Evolutionary conservation across 1,284 basidiomycete genomes (phyloP), one percentile per base, ranked within the genome.

Genomic region (Microbotryum intermedium): DNA sequence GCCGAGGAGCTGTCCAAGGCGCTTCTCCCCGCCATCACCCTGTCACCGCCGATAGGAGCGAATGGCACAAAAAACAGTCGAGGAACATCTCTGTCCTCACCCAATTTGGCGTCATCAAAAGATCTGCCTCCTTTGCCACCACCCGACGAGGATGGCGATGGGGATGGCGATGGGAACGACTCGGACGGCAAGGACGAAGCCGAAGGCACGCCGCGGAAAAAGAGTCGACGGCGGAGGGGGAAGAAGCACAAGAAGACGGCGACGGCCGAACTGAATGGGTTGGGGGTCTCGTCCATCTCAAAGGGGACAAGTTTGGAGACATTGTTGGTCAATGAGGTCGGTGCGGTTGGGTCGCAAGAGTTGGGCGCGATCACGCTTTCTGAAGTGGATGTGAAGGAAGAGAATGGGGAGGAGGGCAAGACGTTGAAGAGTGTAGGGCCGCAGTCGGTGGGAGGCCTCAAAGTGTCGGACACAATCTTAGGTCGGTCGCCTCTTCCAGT

Each of bases 111-210:
- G 7, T 34, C 47, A 0, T 42, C 51, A 13, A 67, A 67, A 18
- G 62, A 55, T 3, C 60, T 67, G 6, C 65, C 65, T 0, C 65
- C 65, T 0, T 52, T 67, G 3, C 65, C 65, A 1, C 54, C 62
- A 30, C 57, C 16, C 0, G 83, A 84, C 10, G 83, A 84, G 4
- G 83, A 80, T 55, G 84, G 83, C 53, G 80, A 77, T 56, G 84
- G 85, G 59, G 82, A 77, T 39, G 79, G 79, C 30, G 77, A 73
- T 23, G 78, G 73, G 10, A 75, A 69, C 23, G 28, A 39, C 34
- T 39, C 13, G 34, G 62, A 42, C 7, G 71, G 67, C 7, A 69
- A 77, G 5, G 83, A 79, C 34, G 34, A 39, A 34, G 73, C 69
- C 21, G 76, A 76, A 10, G 77, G 76, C 10, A 76, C 77, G 0